phyloP scores from a whole-genome alignment of 2,329 filamentous ascomycete genomes.

The Cercospora zeae-maydis region DNA sequence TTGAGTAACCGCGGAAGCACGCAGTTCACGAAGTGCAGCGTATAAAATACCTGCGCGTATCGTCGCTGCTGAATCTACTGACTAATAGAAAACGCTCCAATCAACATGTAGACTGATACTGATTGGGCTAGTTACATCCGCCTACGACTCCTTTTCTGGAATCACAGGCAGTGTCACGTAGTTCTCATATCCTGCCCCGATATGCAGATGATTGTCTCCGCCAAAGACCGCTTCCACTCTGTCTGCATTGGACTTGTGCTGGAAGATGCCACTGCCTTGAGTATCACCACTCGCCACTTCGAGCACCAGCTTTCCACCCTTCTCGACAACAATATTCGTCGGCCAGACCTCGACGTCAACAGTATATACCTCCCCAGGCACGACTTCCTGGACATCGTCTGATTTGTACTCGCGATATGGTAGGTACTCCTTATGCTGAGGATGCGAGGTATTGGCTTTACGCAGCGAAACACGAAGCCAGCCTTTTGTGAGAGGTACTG shows the following conservation, averaged over 20 bases:
- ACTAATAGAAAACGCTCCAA: no score
- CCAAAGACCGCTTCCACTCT: slow-evolving; percentile 40
- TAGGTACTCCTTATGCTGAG: slow-evolving; percentile 52
- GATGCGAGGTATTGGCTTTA: slow-evolving; percentile 51
- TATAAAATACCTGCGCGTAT: no score
- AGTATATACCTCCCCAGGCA: slow-evolving; percentile 53
- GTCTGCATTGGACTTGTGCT: slow-evolving; percentile 15
- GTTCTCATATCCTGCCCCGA: slow-evolving; percentile 49
- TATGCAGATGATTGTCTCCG: slow-evolving; percentile 54
- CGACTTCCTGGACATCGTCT: slow-evolving; percentile 55
- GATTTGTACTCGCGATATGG: slow-evolving; percentile 59
- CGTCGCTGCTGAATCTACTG: no score
- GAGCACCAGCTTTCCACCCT: slow-evolving; percentile 53
- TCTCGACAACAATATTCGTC: slow-evolving; percentile 56
- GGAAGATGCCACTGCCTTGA: slow-evolving; percentile 48
- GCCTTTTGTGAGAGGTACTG: slow-evolving; percentile 60
- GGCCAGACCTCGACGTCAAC: slow-evolving; percentile 65
- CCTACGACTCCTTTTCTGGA: slow-evolving; percentile 37
- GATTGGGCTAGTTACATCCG: background rate
- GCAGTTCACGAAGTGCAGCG: no score
- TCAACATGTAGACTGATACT: no score
- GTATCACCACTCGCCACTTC: slow-evolving; percentile 58
- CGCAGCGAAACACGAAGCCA: slow-evolving; percentile 60
- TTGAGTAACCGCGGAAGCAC: no score
- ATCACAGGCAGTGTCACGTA: slow-evolving; percentile 55